Percentiles rank a stretch among this genome's conserved stretches.
Evolutionary conservation across 73 alveolate species (phyloP).

Genomic region (Effrenium voratum): DNA sequence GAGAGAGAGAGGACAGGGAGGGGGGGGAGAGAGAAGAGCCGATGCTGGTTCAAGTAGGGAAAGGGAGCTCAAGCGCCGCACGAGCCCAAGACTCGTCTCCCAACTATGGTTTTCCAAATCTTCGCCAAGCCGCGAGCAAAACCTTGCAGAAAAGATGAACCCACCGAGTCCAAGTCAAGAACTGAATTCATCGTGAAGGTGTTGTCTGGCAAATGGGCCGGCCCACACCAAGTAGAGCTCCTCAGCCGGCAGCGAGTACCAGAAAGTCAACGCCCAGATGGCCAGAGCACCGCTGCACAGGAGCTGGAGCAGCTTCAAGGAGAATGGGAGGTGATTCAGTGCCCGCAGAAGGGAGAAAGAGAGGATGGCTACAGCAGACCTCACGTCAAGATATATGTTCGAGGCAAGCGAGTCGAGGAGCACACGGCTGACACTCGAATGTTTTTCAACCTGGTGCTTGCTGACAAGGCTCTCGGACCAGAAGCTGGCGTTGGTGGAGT

Average conservation of each 20-base stretch:
- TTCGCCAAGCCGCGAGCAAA: slow-evolving; percentile 45
- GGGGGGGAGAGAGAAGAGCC: too few relatives aligned
- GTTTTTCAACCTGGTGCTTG: slow-evolving; percentile 84
- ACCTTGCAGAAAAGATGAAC: too few relatives aligned
- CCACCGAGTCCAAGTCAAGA: neutral
- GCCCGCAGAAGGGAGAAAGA: neutral
- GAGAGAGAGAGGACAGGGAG: too few relatives aligned
- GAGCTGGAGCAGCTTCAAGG: slow-evolving; percentile 76
- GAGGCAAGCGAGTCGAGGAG: slow-evolving; percentile 66
- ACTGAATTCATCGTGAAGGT: neutral
- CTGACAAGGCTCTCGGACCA: slow-evolving; percentile 1
- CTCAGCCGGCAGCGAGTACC: too few relatives aligned
- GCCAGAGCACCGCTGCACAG: slow-evolving; percentile 19
- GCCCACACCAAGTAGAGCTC: neutral
- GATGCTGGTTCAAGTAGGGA: too few relatives aligned
- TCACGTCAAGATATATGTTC: slow-evolving; percentile 37
- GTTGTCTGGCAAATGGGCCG: slow-evolving; percentile 45
- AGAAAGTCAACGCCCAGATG: too few relatives aligned
- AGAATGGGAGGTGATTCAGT: slow-evolving; percentile 21
- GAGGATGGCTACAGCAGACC: neutral
- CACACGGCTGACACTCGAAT: slow-evolving; percentile 11
- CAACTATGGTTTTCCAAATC: slow-evolving; percentile 30
- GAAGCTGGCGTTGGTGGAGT: neutral
- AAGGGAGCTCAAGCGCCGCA: too few relatives aligned
- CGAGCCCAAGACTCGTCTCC: too few relatives aligned